Base-by-base conservation (phyloP, 768 basidiomycete genomes). In the Peribolospora baueri region DNA sequence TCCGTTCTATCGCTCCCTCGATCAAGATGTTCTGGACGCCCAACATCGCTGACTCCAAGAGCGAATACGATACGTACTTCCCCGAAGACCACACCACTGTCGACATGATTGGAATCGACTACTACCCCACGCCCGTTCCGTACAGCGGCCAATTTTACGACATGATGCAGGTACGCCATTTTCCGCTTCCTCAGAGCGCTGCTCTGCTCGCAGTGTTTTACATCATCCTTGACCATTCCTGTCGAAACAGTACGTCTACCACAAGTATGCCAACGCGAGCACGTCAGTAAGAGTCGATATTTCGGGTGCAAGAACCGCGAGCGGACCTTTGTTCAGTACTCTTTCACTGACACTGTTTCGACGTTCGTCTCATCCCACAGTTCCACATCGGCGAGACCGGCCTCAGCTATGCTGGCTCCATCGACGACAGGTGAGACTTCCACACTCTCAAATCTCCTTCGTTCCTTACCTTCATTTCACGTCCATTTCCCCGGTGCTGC, bases 11-110 rank as follows among this genome's bases (percentile, higher is more conserved):
- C n/a, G 9, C 8, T n/a, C 56, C 56, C 41, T 52, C 53, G 41
- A 48, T 51, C 38, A 57, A 57, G 47, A 42, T 57, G 40, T 57
- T 45, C 42, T 54, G 52, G 52, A 46, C 46, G 3, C 52, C 52
- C 14, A 57, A 57, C 38, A 43, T 53, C 14, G 56, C 51, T 25
- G 25, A 25, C 39, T 13, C 10, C 46, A 51, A 54, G 37, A 40
- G 46, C 14, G 52, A 53, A 46, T 57, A 57, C 52, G 52, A 54
- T n/a, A 41, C 50, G 52, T 57, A 57, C 52, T 57, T 45, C 42
- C 56, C 56, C 13, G 51, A 40, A 41, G 42, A 46, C 39, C 52
- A 5, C 11, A 11, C 46, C 37, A 25, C 25, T 25, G 52, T 57
- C 41, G 56, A 57, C 42, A 39, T 54, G 47, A 51, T 57, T 37